phyloP scores from a whole-genome alignment of 179 eudicot genomes.

The Beta macrorhiza region DNA sequence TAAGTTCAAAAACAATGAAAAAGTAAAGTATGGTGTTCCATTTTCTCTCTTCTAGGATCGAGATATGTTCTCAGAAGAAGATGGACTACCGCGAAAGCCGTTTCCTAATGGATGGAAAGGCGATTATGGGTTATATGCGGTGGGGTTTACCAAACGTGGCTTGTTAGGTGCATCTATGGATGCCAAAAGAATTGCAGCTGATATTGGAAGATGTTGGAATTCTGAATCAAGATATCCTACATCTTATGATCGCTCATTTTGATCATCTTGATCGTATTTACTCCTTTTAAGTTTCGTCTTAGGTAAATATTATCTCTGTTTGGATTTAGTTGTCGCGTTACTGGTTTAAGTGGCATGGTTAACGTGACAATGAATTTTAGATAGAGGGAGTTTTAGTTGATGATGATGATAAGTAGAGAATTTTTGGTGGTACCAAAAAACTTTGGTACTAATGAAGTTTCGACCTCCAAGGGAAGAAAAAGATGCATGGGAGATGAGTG shows the following conservation, averaged over 20 bases:
- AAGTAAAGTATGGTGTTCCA: conserved; percentile 21
- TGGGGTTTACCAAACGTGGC: conserved; percentile 60
- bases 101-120: conserved; percentile 69
- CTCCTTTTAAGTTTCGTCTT: neutral
- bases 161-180: conserved; percentile 58
- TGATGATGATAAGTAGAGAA: conserved; percentile 24
- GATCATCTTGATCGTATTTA: conserved; percentile 1
- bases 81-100: conserved; percentile 44
- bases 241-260: conserved; percentile 22
- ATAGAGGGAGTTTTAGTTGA: neutral
- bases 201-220: conserved; percentile 46
- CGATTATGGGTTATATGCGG: conserved; percentile 48
- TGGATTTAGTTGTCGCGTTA: neutral
- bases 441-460: conserved; percentile 25
- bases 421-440: conserved; percentile 22
- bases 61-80: conserved; percentile 42
- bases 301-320: neutral
- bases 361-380: neutral
- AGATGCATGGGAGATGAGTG: neutral
- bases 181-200: conserved; percentile 57
- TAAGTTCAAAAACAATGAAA: neutral
- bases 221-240: conserved; percentile 36
- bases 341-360: neutral
- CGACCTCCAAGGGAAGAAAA: conserved; percentile 5
- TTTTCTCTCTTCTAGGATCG: conserved; percentile 31